phyloP scores from a whole-genome alignment of 2,329 filamentous ascomycete genomes.

The Trichoderma oligosporum region DNA sequence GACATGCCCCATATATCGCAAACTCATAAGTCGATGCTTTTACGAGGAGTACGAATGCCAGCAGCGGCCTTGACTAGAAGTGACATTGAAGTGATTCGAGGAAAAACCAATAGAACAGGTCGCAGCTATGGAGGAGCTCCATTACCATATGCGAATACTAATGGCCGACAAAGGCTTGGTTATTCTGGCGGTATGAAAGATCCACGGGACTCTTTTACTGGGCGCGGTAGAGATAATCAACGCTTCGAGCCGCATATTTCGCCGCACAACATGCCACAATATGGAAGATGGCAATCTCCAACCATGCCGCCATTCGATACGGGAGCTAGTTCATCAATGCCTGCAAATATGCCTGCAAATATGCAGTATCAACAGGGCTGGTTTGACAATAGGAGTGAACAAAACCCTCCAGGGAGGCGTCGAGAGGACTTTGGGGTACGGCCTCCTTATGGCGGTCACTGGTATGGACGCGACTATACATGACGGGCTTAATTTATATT shows the following conservation, averaged over 20 bases:
- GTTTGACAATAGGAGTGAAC: not conserved
- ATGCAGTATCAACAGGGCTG: not conserved
- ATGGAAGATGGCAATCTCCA: conserved; percentile 6
- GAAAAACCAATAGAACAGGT: conserved; percentile 54
- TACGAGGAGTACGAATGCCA: conserved; percentile 75
- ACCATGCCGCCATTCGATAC: not conserved
- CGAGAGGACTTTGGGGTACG: not conserved
- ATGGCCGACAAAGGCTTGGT: conserved; percentile 26
- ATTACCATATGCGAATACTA: conserved; percentile 15
- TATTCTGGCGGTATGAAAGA: conserved; percentile 28
- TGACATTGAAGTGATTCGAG: conserved; percentile 70
- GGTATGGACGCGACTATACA: not conserved
- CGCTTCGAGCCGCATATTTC: not conserved
- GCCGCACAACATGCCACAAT: conserved; percentile 19
- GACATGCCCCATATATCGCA: conserved; percentile 70
- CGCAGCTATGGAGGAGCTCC: conserved; percentile 29
- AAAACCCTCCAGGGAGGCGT: not conserved
- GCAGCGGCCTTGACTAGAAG: conserved; percentile 66
- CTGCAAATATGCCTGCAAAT: not conserved
- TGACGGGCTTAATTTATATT: not conserved
- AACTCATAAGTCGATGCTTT: conserved; percentile 88
- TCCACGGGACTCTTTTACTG: not conserved
- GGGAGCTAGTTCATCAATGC: not conserved
- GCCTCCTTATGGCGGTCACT: conserved; percentile 1
- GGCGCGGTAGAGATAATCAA: conserved; percentile 22